phyloP scores from a whole-genome alignment of 1,284 basidiomycete species.

The Clitocybe nebularis region DNA sequence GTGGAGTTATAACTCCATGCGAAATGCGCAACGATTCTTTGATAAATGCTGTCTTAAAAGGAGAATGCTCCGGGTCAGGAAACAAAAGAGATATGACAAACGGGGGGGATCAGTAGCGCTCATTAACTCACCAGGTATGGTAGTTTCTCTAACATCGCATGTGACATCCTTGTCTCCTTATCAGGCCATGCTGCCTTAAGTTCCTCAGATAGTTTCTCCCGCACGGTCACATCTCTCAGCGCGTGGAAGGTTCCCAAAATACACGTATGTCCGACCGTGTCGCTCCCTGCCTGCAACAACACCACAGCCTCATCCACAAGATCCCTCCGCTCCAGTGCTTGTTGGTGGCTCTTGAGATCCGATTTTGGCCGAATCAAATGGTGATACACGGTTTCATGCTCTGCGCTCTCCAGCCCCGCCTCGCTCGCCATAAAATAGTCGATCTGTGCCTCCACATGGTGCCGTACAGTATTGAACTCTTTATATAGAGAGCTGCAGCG shows the following conservation, averaged over 20 bases:
- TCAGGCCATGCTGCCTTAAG: neutral
- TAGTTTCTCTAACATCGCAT: neutral
- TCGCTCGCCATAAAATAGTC: neutral
- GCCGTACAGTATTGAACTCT: neutral
- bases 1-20: neutral
- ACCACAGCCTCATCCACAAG: neutral
- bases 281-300: conserved; percentile 1
- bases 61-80: too few relatives aligned
- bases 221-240: neutral
- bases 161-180: neutral
- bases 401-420: neutral
- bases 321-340: neutral
- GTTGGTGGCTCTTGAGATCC: neutral
- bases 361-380: neutral
- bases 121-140: neutral
- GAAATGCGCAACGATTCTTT: neutral
- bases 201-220: neutral
- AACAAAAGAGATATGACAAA: too few relatives aligned
- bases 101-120: too few relatives aligned
- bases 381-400: neutral
- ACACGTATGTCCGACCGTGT: conserved; percentile 1
- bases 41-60: neutral
- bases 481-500: neutral
- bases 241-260: neutral
- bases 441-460: neutral